Percentiles rank a stretch among this genome's conserved stretches.
Conservation (phyloP, 2,329 filamentous ascomycete species). For the Xylariales sp. region DNA sequence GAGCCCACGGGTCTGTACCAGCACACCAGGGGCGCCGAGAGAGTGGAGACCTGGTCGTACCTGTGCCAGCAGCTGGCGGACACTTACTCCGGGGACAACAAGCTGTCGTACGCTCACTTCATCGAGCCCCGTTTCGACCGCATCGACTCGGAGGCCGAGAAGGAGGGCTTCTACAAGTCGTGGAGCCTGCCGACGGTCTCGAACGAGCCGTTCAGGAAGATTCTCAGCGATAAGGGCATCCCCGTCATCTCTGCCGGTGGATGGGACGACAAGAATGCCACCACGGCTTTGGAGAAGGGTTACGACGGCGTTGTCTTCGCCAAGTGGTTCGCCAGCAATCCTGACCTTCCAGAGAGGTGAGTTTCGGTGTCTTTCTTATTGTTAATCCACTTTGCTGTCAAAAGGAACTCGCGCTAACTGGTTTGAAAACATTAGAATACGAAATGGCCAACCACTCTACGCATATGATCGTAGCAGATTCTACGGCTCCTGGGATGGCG, state of each 20-base stretch:
- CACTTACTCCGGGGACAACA: constrained; percentile 20
- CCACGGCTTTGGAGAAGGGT: constrained; percentile 19
- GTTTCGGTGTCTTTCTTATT: too few species aligned
- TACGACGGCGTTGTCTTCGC: constrained; percentile 36
- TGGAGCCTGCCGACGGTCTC: constrained; percentile 23
- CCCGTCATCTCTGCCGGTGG: constrained; percentile 19
- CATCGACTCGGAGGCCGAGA: constrained; percentile 28
- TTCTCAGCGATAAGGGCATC: constrained; percentile 19
- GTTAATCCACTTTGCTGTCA: too few species aligned
- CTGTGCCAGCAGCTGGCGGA: constrained; percentile 34
- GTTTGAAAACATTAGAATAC: too few species aligned
- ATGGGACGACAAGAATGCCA: constrained; percentile 20
- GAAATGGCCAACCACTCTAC: constrained; percentile 30
- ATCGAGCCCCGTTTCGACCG: constrained; percentile 45
- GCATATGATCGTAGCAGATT: constrained; percentile 34
- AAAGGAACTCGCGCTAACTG: too few species aligned
- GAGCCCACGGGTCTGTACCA: constrained; percentile 42
- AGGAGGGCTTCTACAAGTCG: constrained; percentile 30
- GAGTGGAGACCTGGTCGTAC: constrained; percentile 41
- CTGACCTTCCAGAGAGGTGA: constrained; percentile 33
- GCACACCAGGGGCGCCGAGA: constrained; percentile 37
- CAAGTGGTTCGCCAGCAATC: constrained; percentile 39
- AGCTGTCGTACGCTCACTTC: constrained; percentile 42
- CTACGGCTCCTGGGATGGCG: constrained; percentile 21
- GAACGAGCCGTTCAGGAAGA: constrained; percentile 16